Conservation (phyloP, 441 rosid species). For the Gossypium gossypioides region DNA sequence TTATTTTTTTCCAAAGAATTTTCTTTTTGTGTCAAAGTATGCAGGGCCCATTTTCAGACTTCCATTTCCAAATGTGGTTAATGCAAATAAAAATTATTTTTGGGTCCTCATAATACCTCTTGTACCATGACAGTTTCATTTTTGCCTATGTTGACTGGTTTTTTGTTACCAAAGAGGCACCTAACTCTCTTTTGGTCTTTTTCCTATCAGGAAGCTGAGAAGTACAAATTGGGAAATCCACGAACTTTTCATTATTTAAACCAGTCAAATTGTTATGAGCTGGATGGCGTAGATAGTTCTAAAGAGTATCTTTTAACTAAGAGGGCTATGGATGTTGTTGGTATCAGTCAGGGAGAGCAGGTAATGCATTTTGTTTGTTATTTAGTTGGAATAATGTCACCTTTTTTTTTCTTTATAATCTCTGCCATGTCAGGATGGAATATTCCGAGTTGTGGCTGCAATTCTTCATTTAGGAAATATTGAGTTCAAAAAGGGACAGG, state of each 20-base stretch:
- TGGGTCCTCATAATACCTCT: background rate
- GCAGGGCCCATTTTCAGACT: background rate
- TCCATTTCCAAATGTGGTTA: background rate
- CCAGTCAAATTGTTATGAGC: conserved; percentile 66
- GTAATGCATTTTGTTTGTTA: conserved; percentile 22
- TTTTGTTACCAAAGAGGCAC: background rate
- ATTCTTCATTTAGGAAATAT: conserved; percentile 90
- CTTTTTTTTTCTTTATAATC: background rate
- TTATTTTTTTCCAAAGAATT: background rate
- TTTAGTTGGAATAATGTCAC: background rate
- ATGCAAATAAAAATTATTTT: background rate
- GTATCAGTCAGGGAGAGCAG: conserved; percentile 74
- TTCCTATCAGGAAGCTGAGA: conserved; percentile 58
- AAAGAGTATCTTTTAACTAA: conserved; percentile 67
- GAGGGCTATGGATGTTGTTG: conserved; percentile 86
- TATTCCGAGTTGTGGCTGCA: conserved; percentile 89
- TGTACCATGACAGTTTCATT: background rate
- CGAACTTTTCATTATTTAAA: conserved; percentile 78
- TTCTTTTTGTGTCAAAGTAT: background rate
- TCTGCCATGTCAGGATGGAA: conserved; percentile 53
- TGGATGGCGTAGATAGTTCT: conserved; percentile 69
- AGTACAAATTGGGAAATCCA: conserved; percentile 67
- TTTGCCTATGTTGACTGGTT: background rate
- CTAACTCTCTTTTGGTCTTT: background rate
- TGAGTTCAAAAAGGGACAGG: conserved; percentile 71